Conservation (phyloP, 1,284 basidiomycete species). For the Golubevia pallescens region DNA sequence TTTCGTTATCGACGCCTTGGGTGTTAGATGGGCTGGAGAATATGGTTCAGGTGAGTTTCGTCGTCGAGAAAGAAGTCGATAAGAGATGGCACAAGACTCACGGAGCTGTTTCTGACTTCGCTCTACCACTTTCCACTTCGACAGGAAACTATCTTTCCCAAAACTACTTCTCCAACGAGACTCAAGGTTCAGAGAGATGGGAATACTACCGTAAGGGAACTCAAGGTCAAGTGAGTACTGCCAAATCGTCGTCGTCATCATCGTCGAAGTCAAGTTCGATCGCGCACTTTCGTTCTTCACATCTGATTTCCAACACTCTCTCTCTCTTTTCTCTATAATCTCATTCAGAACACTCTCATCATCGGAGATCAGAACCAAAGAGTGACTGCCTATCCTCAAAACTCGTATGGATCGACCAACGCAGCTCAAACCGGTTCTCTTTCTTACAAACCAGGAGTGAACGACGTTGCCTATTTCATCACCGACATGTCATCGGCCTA, state of each 20-base stretch:
- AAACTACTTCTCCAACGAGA: constrained; percentile 54
- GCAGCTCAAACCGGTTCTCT: constrained; percentile 34
- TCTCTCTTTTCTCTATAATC: too few relatives aligned
- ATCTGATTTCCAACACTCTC: too few relatives aligned
- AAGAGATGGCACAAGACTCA: too few relatives aligned
- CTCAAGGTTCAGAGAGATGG: constrained; percentile 40
- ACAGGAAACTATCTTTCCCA: constrained; percentile 58
- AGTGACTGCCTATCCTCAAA: constrained; percentile 40
- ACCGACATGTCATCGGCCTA: constrained; percentile 55
- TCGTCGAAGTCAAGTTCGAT: too few relatives aligned
- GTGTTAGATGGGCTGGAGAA: constrained; percentile 61
- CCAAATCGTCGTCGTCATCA: too few relatives aligned
- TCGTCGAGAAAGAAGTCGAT: too few relatives aligned
- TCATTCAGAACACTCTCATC: constrained; percentile 60
- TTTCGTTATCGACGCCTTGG: constrained; percentile 60
- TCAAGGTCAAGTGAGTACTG: too few relatives aligned
- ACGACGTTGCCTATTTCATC: constrained; percentile 45
- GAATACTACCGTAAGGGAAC: constrained; percentile 62
- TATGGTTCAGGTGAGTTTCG: constrained; percentile 23
- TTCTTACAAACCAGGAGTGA: constrained; percentile 41
- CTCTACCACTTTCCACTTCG: too few relatives aligned
- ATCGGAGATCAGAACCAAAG: constrained; percentile 55
- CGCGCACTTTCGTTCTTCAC: too few relatives aligned
- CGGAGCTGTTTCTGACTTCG: too few relatives aligned
- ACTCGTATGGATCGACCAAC: constrained; percentile 34